Conservation (phyloP, 2,329 filamentous ascomycete species). For the Xylariaceae sp. region DNA sequence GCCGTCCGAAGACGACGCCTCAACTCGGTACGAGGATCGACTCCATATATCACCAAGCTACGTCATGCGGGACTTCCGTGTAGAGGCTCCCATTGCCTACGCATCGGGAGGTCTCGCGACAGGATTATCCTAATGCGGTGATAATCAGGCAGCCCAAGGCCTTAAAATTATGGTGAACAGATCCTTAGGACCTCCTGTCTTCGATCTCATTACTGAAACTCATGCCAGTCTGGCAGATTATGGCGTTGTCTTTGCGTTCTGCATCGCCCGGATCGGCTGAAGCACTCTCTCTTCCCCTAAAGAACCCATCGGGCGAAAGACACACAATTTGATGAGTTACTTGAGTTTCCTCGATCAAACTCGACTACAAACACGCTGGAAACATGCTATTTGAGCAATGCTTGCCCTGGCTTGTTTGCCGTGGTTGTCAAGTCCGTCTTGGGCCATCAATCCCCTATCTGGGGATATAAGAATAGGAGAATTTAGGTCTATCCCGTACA, state of each 20-base stretch:
- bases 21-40: too few species aligned
- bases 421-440: slow-evolving; percentile 11
- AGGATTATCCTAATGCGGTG: too few species aligned
- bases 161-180: too few species aligned
- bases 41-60: too few species aligned
- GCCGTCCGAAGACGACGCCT: too few species aligned
- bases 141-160: too few species aligned
- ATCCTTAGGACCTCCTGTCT: too few species aligned
- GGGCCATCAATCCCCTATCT: not conserved
- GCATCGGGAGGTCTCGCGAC: too few species aligned
- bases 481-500: not conserved
- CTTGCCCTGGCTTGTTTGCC: slow-evolving; percentile 3
- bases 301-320: slow-evolving; percentile 4
- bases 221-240: slow-evolving; percentile 14
- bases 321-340: slow-evolving; percentile 11
- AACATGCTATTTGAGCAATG: not conserved
- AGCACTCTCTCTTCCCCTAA: slow-evolving; percentile 9
- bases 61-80: too few species aligned
- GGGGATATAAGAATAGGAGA: not conserved
- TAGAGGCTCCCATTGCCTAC: too few species aligned
- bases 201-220: slow-evolving; percentile 14
- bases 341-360: slow-evolving; percentile 8
- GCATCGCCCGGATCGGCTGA: slow-evolving; percentile 15
- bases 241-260: slow-evolving; percentile 7
- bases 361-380: not conserved